Conservation (phyloP, 148 eudicot species). For the Agrostemma githago region DNA sequence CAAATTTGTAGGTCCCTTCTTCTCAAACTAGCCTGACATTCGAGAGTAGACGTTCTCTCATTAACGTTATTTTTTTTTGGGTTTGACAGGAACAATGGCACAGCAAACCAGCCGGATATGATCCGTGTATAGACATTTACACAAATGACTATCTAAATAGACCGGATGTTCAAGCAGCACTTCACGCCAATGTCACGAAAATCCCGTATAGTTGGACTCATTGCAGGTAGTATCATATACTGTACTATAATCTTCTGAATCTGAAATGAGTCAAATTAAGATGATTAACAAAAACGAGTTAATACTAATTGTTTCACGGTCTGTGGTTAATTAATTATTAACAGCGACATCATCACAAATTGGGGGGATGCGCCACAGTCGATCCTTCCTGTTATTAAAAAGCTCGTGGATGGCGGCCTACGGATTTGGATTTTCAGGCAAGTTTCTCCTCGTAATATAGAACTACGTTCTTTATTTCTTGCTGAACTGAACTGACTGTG, state of each 20-base stretch:
- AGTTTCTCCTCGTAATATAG: not conserved
- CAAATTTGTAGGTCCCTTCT: slow-evolving; percentile 41
- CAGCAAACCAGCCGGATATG: slow-evolving; percentile 35
- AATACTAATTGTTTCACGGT: not conserved
- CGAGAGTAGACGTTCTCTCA: not conserved
- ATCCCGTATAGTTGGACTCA: slow-evolving; percentile 51
- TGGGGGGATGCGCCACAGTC: slow-evolving; percentile 33
- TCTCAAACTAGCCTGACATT: not conserved
- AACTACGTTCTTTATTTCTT: no score
- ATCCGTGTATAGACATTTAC: slow-evolving; percentile 60
- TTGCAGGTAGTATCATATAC: slow-evolving; percentile 49
- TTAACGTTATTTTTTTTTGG: not conserved
- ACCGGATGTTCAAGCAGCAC: slow-evolving; percentile 66
- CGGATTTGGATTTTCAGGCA: slow-evolving; percentile 36
- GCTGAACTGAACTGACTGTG: no score
- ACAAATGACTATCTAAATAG: slow-evolving; percentile 49
- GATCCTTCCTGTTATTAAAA: slow-evolving; percentile 27
- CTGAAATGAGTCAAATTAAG: not conserved
- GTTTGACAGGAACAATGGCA: slow-evolving; percentile 44
- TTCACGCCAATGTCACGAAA: slow-evolving; percentile 79
- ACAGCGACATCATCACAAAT: slow-evolving; percentile 26
- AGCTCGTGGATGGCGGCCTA: slow-evolving; percentile 31
- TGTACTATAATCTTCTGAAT: not conserved
- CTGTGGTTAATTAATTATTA: not conserved
- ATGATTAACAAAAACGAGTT: not conserved